These are phyloP conservation scores for Suillus americanus DNA, from an alignment of 768 basidiomycete species.

Conservation along the genomic window DNA sequence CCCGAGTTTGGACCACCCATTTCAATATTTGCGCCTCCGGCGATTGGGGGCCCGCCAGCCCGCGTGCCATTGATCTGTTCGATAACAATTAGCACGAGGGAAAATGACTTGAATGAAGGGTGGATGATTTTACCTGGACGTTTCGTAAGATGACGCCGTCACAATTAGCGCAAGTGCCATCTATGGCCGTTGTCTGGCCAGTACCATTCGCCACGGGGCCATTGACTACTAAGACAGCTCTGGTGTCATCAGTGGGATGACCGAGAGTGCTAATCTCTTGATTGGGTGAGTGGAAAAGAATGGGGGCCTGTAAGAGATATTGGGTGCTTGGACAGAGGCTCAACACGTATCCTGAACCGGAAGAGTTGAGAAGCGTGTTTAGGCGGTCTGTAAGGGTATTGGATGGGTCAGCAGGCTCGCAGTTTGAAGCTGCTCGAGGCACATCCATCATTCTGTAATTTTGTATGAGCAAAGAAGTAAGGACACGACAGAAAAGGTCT, in stretches of 20 bases:
- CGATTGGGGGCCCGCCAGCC: constrained; percentile 46
- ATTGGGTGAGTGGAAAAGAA: constrained; percentile 62
- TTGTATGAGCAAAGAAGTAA: not conserved
- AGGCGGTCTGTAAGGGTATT: constrained; percentile 64
- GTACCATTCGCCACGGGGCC: constrained; percentile 55
- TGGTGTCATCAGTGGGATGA: constrained; percentile 63
- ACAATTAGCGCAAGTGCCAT: constrained; percentile 63
- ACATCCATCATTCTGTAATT: not conserved
- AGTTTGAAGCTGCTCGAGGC: constrained; percentile 15
- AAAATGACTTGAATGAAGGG: not conserved
- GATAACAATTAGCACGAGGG: constrained; percentile 3
- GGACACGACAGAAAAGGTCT: not conserved
- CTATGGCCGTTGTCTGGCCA: constrained; percentile 73
- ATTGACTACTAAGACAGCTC: constrained; percentile 69
- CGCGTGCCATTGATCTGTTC: constrained; percentile 74
- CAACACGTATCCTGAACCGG: constrained; percentile 65
- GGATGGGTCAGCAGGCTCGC: constrained; percentile 51
- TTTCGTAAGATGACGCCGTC: constrained; percentile 64
- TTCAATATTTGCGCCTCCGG: constrained; percentile 79
- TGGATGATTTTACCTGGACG: constrained; percentile 52
- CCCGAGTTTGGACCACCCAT: constrained; percentile 74
- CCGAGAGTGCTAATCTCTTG: constrained; percentile 84
- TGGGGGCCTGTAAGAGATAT: constrained; percentile 65
- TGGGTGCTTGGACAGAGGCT: constrained; percentile 60
- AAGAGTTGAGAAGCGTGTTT: constrained; percentile 62